Base-by-base conservation (phyloP, 441 rosid genomes). In the Euphorbia celastroides region DNA sequence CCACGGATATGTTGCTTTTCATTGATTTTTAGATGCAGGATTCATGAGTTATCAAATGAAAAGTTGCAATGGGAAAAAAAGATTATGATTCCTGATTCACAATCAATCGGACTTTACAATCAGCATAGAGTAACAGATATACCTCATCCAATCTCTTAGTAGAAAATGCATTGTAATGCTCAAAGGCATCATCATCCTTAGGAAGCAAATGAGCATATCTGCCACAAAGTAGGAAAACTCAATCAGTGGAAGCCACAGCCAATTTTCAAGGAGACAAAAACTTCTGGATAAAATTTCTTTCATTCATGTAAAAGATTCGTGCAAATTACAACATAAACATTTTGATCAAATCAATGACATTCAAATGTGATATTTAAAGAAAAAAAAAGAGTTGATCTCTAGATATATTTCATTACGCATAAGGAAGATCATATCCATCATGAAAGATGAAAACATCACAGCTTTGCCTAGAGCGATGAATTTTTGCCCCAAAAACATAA, bases 121-220 rank as follows among this genome's bases (percentile, higher is more conserved):
- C 64, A 31, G 31, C 10, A 64, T 25, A 65, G 6, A 0, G 57
- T 46, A 16, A 50, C 27, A 61, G 32, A 60, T 31, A 67, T 89
- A 96, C 98, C 97, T 89, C 99, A 68, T 96, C 98, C 72, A 96
- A 84, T 64, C 94, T 84, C 80, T 89, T 96, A 70, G 87, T 74
- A 14, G 92, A 83, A 78, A 79, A 84, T 17, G 76, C 70, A 71
- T 77, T 82, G 80, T 90, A 91, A 77, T 93, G 93, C 72, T 89
- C 97, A 76, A 93, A 81, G 60, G 94, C 87, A 60, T 91, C 98
- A 67, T 91, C 97, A 52, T 91, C 94, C 81, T 78, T 89, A 23
- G 99, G 98, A 72, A 93, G 93, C 78, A 96, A 80, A 89, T 96
- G 99, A 54, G 90, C 81, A 78, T 83, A 96, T 80, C 99, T 96